Base-by-base conservation (phyloP, 2,329 filamentous ascomycete genomes). In the Colletotrichum sp. region DNA sequence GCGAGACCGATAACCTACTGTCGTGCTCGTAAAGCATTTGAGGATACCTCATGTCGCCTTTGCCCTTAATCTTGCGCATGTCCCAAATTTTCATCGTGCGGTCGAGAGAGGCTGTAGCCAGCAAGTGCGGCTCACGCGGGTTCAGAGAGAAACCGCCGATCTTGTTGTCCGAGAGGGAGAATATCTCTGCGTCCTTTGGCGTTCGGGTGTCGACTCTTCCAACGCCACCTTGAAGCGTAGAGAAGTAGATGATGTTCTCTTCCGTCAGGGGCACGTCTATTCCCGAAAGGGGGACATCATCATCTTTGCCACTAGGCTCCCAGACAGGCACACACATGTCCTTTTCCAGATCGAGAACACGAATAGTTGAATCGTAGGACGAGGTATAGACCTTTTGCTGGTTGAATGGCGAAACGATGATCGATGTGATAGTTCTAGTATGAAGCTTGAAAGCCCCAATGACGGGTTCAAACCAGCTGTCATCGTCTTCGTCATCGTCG, bases 51-150 rank as follows among this genome's bases (percentile, higher is more conserved):
- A 88, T 83, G 6, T 92, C 91, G 1, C 88, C 91, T 70, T 90
- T 92, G 1, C 93, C 93, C 6, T 85, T 90, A 15, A 98, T 94
- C 77, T 95, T 96, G 30, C 97, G 91, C 55, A 98, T 81, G 80
- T 99, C 97, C 97, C 97, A 99, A 4, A 99, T 90, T 80, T 96
- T 96, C 80, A 99, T 87, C 0, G 93, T 98, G 4, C 96, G 91
- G 82, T 99, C 97, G 0, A 99, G 88, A 0, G 95, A 98, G 0
- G 96, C 97, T 0, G 97, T 99, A 1, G 96, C 95, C 0, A 98
- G 85, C 6, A 98, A 91, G 81, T 99, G 95, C 0, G 96, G 93
- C 4, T 95, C 90, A 0, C 93, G 84, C 0, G 97, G 96, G 80
- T 98, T 93, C 3, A 98, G 85, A 0, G 93, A 94, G 84, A 99